Conservation (phyloP, 2,329 filamentous ascomycete genomes). For the Fusarium acutatum region DNA sequence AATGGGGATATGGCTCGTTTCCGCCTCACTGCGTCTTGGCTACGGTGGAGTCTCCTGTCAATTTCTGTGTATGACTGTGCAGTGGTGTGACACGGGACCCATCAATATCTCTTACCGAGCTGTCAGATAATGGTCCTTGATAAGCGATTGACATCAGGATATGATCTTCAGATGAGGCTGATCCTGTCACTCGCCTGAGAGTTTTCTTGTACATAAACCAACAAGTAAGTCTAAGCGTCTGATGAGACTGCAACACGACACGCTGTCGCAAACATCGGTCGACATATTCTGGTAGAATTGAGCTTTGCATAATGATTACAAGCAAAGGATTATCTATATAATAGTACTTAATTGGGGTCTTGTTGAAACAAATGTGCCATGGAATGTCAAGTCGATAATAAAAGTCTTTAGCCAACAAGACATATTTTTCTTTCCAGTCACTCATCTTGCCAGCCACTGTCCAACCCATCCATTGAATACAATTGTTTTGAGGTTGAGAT, state of each 20-base stretch:
- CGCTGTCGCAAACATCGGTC: too few species aligned
- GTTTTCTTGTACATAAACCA: fast-evolving
- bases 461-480: not conserved
- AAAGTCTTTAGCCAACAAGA: not conserved
- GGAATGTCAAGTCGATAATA: fast-evolving
- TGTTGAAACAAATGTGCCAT: fast-evolving
- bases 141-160: not conserved
- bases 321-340: too few species aligned
- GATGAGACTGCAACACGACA: too few species aligned
- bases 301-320: not conserved
- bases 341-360: too few species aligned
- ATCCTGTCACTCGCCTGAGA: fast-evolving
- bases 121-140: not conserved
- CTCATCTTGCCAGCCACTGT: not conserved
- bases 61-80: not conserved
- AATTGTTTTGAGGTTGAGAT: fast-evolving
- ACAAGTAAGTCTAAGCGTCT: fast-evolving
- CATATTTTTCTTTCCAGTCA: fast-evolving
- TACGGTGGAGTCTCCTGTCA: not conserved
- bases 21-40: not conserved
- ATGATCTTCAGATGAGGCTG: not conserved
- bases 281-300: too few species aligned
- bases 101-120: not conserved
- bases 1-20: not conserved
- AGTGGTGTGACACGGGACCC: not conserved